phyloP scores from a whole-genome alignment of 192 early-diverging fungal genomes.

The Podila clonocystis region DNA sequence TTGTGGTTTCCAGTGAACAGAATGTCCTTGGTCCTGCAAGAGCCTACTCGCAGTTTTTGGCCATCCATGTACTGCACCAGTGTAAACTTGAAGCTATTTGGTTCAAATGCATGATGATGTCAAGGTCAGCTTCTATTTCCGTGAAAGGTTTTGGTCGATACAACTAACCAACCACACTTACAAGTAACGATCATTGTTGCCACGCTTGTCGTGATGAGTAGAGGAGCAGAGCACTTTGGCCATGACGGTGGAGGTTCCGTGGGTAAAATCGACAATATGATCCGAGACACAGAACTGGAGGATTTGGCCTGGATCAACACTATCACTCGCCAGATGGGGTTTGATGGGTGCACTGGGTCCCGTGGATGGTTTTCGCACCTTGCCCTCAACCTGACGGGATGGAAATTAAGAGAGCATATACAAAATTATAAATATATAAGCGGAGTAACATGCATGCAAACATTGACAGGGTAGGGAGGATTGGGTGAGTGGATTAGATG shows the following conservation, averaged over 20 bases:
- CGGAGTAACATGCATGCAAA: too few species aligned
- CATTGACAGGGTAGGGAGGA: too few species aligned
- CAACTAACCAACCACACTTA: constrained; percentile 17
- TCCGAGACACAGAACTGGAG: constrained; percentile 43
- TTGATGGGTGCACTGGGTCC: constrained; percentile 38
- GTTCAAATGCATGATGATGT: neutral
- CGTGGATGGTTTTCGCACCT: constrained; percentile 46
- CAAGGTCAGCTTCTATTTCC: neutral
- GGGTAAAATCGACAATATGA: constrained; percentile 38
- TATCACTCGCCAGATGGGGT: constrained; percentile 22
- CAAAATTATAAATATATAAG: too few species aligned
- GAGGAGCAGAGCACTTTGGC: constrained; percentile 47
- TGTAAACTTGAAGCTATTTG: constrained; percentile 44
- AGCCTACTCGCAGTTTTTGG: constrained; percentile 38
- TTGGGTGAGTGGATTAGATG: too few species aligned
- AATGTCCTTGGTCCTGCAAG: constrained; percentile 48
- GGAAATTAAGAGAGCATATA: too few species aligned
- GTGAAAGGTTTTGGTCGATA: neutral
- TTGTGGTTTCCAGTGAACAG: constrained; percentile 50
- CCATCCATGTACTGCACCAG: constrained; percentile 37
- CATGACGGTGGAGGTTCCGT: constrained; percentile 44
- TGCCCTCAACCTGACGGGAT: constrained; percentile 27
- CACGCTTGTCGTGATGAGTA: constrained; percentile 46
- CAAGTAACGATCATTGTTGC: constrained; percentile 51
- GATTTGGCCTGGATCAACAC: constrained; percentile 41